Conservation (phyloP, 116 monocot genomes). For the Dioscorea cayenensis region DNA sequence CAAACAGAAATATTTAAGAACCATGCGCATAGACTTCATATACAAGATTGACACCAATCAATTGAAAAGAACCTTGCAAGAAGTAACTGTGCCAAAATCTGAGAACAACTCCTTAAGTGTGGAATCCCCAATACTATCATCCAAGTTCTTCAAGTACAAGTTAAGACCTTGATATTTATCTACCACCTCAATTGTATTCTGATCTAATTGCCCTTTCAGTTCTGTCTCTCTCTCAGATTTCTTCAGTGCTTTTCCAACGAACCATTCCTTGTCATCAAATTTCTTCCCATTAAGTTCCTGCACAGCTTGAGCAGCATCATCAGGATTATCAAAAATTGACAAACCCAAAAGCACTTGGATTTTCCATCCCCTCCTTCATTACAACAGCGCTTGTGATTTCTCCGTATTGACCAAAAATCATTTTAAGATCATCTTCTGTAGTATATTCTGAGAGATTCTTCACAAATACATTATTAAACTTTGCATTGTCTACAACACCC, state of each 20-base stretch:
- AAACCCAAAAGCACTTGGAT: constrained; percentile 95
- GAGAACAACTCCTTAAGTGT: constrained; percentile 72
- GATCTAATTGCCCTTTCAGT: constrained; percentile 69
- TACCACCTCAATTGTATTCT: constrained; percentile 43
- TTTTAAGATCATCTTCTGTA: constrained; percentile 60
- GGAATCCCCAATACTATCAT: constrained; percentile 73
- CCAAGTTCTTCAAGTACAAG: constrained; percentile 87
- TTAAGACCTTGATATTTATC: constrained; percentile 71
- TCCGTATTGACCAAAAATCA: constrained; percentile 75
- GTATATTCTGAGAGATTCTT: constrained; percentile 77
- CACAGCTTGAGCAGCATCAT: constrained; percentile 80
- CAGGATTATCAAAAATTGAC: constrained; percentile 93
- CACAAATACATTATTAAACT: constrained; percentile 90
- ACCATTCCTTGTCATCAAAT: constrained; percentile 93
- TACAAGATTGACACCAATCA: neutral
- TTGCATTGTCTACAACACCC: constrained; percentile 24
- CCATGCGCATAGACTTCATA: no score
- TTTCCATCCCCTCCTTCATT: constrained; percentile 84
- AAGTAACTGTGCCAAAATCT: constrained; percentile 73
- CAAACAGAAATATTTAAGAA: no score
- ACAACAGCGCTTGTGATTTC: constrained; percentile 72
- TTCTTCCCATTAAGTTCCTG: constrained; percentile 81
- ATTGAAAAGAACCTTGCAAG: constrained; percentile 59
- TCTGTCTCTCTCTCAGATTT: constrained; percentile 89
- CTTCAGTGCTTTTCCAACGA: constrained; percentile 94